Base-by-base conservation (phyloP, 2,329 filamentous ascomycete genomes). In the Pseudogymnoascus sp. region DNA sequence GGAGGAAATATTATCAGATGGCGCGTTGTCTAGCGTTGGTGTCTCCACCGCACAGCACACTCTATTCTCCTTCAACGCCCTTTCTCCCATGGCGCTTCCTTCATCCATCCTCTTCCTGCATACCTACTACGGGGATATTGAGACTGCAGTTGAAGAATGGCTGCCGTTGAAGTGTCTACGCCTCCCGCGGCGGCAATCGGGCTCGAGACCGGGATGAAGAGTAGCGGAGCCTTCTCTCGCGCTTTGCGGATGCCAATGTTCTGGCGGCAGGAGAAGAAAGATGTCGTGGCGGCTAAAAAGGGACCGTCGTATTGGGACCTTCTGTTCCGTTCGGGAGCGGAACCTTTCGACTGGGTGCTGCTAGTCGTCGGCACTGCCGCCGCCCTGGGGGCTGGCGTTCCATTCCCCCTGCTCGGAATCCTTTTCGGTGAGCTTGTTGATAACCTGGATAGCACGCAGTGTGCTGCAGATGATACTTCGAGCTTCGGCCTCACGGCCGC, bases 401-500 rank as follows among this genome's bases (percentile, higher is more conserved):
- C 84, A 0, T 86, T 86, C 64, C 84, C 84, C 11, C 72, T 87
- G 14, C 79, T 87, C 67, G 83, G 81, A 62, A 83, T 87, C 64
- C 73, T 87, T 57, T 87, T 87, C 66, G 84, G 85, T 64, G 76
- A 87, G 70, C 78, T 87, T 8, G 75, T 87, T 62, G 83, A 87
- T 66, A 77, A 85, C 64, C 76, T 87, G 5, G 57, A 58, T 58
- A 58, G 57, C 57, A 58, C 57, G 6, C 57, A 58, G 18, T 58
- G 57, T 11, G 57, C 57, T 14, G 22, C 57, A 1, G 57, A 58
- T 22, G 57, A 58, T 25, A 20, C 57, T 68, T 72, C 73, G 9
- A 71, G 72, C 62, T 69, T 73, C 37, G 63, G 68, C n/a, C 61
- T 67, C 12, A 65, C 66, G 8, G 64, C 68, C 35, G 70, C 71